Percentiles rank a stretch among this genome's conserved stretches.
phyloP scores from a whole-genome alignment of 2,329 filamentous ascomycete genomes.

The Ambrosiella beaveri region DNA sequence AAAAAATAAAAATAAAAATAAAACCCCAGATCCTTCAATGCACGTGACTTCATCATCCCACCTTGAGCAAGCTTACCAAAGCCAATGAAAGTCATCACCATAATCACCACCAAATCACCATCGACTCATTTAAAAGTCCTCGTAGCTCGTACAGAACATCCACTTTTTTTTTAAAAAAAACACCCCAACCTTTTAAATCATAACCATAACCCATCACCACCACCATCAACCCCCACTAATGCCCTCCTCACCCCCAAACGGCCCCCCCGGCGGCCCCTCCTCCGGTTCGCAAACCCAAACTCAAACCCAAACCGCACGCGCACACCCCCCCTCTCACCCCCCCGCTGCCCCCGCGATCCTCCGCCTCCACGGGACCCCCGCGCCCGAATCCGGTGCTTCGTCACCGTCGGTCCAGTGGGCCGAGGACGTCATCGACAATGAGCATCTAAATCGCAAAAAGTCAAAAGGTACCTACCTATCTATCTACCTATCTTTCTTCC shows the following conservation, averaged over 20 bases:
- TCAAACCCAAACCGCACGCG: not conserved
- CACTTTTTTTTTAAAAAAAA: not conserved
- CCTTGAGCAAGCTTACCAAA: not conserved
- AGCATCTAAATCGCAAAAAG: conserved; percentile 81
- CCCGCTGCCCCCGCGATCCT: conserved; percentile 21
- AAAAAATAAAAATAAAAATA: not conserved
- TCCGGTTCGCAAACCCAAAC: conserved; percentile 4
- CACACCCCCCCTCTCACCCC: not conserved
- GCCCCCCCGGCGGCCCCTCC: not conserved
- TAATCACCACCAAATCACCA: not conserved
- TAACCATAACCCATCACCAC: not conserved
- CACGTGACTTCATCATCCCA: not conserved
- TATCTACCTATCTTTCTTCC: not conserved
- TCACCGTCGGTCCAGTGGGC: conserved; percentile 69
- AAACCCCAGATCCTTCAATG: not conserved
- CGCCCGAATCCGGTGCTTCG: conserved; percentile 19
- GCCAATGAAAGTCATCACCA: too few species aligned
- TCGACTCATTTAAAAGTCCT: not conserved
- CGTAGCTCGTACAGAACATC: not conserved
- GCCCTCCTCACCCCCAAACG: not conserved
- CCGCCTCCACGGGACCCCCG: conserved; percentile 33
- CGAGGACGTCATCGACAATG: conserved; percentile 85
- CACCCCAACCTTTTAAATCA: not conserved
- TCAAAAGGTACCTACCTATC: conserved; percentile 54
- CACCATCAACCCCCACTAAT: not conserved